Conservation (phyloP, 2,329 filamentous ascomycete species). For the Calonectria fujianensis region DNA sequence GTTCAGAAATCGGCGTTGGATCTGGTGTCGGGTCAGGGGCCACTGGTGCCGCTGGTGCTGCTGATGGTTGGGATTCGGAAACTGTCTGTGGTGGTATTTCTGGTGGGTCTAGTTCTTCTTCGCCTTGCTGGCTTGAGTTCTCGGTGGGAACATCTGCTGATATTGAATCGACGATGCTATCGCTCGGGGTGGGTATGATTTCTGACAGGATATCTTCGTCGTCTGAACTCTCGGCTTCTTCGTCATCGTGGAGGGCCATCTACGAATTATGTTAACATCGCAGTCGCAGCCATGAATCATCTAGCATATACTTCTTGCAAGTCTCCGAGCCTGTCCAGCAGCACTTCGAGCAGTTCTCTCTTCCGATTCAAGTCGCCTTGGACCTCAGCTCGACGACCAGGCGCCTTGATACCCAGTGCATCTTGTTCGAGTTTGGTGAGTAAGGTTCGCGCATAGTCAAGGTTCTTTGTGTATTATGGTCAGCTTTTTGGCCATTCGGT, state of each 20-base stretch:
- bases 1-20: constrained; percentile 34
- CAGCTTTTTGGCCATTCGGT: constrained; percentile 11
- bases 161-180: constrained; percentile 67
- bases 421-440: constrained; percentile 84
- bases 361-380: constrained; percentile 80
- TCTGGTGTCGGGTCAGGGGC: constrained; percentile 38
- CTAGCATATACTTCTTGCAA: constrained; percentile 74
- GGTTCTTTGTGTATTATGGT: constrained; percentile 71
- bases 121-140: constrained; percentile 48
- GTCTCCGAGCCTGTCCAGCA: constrained; percentile 81
- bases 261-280: constrained; percentile 45
- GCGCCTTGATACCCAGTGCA: constrained; percentile 74
- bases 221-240: constrained; percentile 67
- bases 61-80: constrained; percentile 40
- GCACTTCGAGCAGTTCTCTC: constrained; percentile 78
- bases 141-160: constrained; percentile 54
- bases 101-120: constrained; percentile 67
- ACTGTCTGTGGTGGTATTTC: constrained; percentile 58
- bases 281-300: not conserved
- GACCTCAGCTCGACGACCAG: constrained; percentile 74
- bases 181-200: constrained; percentile 73
- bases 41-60: constrained; percentile 27
- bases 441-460: constrained; percentile 81
- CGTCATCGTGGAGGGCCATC: constrained; percentile 60
- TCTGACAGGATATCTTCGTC: constrained; percentile 75